Evolutionary conservation across 2,329 filamentous ascomycete genomes (phyloP).

Genomic region (Xylaria arbuscula): DNA sequence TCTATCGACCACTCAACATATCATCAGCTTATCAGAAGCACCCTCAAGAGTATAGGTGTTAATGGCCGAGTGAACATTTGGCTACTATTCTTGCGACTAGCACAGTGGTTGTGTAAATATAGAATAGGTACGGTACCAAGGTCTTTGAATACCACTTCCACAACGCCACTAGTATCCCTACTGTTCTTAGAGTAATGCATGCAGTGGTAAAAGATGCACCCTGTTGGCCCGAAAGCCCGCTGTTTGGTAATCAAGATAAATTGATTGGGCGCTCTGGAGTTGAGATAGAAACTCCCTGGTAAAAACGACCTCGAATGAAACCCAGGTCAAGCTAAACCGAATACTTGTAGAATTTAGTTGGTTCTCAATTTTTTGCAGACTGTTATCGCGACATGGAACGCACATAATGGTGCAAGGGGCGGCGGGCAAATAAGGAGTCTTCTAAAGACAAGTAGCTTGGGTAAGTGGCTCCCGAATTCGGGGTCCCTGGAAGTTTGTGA

Average conservation of each 20-base stretch:
- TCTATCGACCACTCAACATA: conserved; percentile 4
- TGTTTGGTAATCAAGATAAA: neutral
- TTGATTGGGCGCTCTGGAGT: neutral
- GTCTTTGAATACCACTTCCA: neutral
- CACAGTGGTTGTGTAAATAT: neutral
- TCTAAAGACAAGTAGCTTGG: neutral
- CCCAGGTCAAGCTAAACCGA: neutral
- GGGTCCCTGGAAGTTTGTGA: neutral
- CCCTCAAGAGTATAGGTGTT: neutral
- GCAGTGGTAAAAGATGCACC: neutral
- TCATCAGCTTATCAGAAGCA: no score
- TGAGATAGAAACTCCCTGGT: neutral
- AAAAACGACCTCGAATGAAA: neutral
- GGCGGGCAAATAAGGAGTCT: neutral
- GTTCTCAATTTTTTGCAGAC: neutral
- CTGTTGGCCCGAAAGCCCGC: conserved; percentile 6
- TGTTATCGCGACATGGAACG: neutral
- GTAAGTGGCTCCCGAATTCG: neutral
- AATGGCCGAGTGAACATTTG: neutral
- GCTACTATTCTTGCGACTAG: neutral
- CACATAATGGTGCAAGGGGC: neutral
- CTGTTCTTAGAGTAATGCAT: neutral
- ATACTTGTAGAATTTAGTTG: neutral
- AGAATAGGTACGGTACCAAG: neutral
- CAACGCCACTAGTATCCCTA: neutral